Percentiles rank a stretch among this genome's conserved stretches.
phyloP scores from a whole-genome alignment of 345 rosid species.

The Zanthoxylum bungeanum region DNA sequence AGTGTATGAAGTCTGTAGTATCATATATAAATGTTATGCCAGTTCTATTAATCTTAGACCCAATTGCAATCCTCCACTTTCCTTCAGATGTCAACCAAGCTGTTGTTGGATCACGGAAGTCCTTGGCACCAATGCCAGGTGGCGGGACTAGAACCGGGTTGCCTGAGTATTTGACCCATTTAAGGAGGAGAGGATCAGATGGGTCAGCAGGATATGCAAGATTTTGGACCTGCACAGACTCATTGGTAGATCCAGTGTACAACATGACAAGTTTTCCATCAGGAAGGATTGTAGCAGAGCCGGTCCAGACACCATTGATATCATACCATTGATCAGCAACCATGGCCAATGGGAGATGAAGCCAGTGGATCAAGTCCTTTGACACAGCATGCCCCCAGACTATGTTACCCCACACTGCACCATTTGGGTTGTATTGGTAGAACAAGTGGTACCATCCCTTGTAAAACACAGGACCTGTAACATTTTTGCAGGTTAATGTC shows the following conservation, averaged over 20 bases:
- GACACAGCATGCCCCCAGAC: constrained; percentile 98
- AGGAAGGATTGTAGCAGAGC: constrained; percentile 84
- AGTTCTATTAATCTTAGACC: constrained; percentile 64
- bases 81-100: constrained; percentile 84
- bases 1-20: constrained; percentile 65
- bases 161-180: constrained; percentile 64
- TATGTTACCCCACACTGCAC: constrained; percentile 85
- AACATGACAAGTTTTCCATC: constrained; percentile 76
- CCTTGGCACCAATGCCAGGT: constrained; percentile 49
- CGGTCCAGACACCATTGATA: constrained; percentile 80
- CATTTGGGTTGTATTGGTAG: constrained; percentile 90
- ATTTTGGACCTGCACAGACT: constrained; percentile 79
- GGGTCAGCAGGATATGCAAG: constrained; percentile 80
- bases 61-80: constrained; percentile 76
- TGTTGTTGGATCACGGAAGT: constrained; percentile 94
- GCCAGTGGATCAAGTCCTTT: constrained; percentile 77
- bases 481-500: not conserved
- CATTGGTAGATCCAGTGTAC: constrained; percentile 78
- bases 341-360: constrained; percentile 86
- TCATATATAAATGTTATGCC: constrained; percentile 76
- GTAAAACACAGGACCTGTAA: constrained; percentile 80
- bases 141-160: constrained; percentile 85
- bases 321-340: constrained; percentile 86
- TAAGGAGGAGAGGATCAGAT: constrained; percentile 66
- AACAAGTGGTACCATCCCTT: constrained; percentile 96